Base-by-base conservation (phyloP, 2,329 filamentous ascomycete genomes). In the Pochonia chlamydosporia region DNA sequence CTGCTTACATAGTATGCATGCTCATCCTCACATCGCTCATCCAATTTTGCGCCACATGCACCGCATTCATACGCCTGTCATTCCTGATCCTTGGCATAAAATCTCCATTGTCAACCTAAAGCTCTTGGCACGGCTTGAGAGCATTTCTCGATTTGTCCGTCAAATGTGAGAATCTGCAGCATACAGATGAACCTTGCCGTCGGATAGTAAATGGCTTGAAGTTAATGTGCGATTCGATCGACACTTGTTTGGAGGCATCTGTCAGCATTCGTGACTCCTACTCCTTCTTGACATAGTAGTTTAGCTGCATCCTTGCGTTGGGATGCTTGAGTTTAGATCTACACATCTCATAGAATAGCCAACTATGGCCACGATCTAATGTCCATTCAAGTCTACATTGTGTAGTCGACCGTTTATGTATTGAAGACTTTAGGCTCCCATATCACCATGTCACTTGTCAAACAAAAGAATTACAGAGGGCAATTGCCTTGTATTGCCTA, bases 251-350 rank as follows among this genome's bases (percentile, higher is more conserved):
- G 44, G 11, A 8, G 10, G 28, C 13, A 35, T 7, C n/a, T 24
- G 9, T 16, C 20, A 26, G 4, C 31, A n/a, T 4, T 42, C 23
- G 6, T 41, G 28, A 18, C 55, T 56, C 2, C 63, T 55, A n/a
- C 30, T 33, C 40, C 21, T 18, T 30, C 25, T 16, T 18, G 1
- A 62, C 64, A 49, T 69, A 69, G 49, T 68, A 68, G 49, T 73
- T 73, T 39, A 73, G 57, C 3, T 63, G 68, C 18, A 67, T 57
- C 5, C 66, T 62, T 5, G 65, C 67, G 30, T 70, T 77, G 0
- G 79, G 79, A 51, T 76, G 71, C 0, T 69, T 72, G 18, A 74
- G n/a, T n/a, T n/a, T n/a, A n/a, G n/a, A n/a, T n/a, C n/a, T n/a
- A n/a, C n/a, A n/a, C n/a, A n/a, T n/a, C n/a, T n/a, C n/a, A n/a